These are phyloP conservation scores for Xylaria sp. DNA, from an alignment of 2,329 filamentous ascomycete genomes.

Conservation along the genomic window DNA sequence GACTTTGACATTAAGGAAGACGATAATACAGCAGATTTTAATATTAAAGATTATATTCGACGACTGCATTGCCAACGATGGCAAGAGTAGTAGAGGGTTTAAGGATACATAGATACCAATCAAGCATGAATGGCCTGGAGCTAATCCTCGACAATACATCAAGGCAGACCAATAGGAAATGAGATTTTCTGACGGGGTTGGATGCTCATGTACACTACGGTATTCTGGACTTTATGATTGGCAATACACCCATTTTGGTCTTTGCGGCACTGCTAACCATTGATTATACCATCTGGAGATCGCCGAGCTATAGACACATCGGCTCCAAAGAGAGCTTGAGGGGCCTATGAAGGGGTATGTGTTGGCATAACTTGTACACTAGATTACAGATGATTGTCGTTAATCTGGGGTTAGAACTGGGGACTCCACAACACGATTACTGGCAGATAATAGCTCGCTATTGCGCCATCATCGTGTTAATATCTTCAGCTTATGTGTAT, in stretches of 20 bases:
- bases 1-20: too few relatives aligned
- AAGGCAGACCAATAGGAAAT: slow-evolving; percentile 79
- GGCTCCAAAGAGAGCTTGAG: slow-evolving; percentile 79
- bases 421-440: slow-evolving; percentile 91
- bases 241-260: slow-evolving; percentile 49
- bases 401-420: too few relatives aligned
- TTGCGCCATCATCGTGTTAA: slow-evolving; percentile 82
- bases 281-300: slow-evolving; percentile 78
- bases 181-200: slow-evolving; percentile 95
- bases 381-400: slow-evolving; percentile 90
- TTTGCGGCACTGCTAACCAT: slow-evolving; percentile 4
- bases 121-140: too few relatives aligned
- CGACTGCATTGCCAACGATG: too few relatives aligned
- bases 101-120: too few relatives aligned
- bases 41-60: too few relatives aligned
- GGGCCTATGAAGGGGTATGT: slow-evolving; percentile 87
- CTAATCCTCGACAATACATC: too few relatives aligned
- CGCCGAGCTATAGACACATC: slow-evolving; percentile 81
- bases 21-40: too few relatives aligned
- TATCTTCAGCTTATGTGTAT: slow-evolving; percentile 84
- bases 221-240: slow-evolving; percentile 85
- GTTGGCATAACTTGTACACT: slow-evolving; percentile 89
- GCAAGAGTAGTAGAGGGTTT: too few relatives aligned
- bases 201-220: slow-evolving; percentile 82
- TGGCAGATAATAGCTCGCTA: slow-evolving; percentile 96